Evolutionary conservation across 371 early-diverging fungal species (phyloP), one percentile per base, ranked within the genome.

Genomic region (Mortierella sp.): DNA sequence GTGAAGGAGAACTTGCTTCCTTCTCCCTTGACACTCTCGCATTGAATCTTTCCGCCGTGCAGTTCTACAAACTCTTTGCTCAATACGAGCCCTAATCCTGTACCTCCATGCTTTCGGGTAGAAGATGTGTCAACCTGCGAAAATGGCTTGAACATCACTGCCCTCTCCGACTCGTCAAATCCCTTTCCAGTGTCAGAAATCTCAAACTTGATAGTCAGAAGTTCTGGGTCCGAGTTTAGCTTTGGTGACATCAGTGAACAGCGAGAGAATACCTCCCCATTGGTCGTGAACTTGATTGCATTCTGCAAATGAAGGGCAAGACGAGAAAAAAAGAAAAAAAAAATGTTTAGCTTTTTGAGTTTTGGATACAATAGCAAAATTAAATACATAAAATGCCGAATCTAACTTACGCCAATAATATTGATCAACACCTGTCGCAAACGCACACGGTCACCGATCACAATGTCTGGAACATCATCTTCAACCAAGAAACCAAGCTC

Each of bases 81-180:
- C 20, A 92, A 86, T 2, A 90, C 91, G 0, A 92, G 79, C 0
- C 92, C 92, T 20, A 92, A 72, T 24, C 92, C 92, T 67, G 90
- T 91, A 37, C 92, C 92, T 32, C 90, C 92, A 75, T 91, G 89
- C 68, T 91, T 91, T 62, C 92, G 81, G 5, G 91, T 90, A 40
- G 89, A 89, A 24, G 92, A 92, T 62, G 89, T 87, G 60, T 90
- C 91, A 10, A 90, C 89, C 75, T 92, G 92, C 0, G 90, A 90
- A 58, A 90, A 92, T 0, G 92, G 92, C 62, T 92, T 90, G 75
- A 92, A 92, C 90, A 92, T 91, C 51, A 90, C 87, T 1, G 89
- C 87, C 52, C 90, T 88, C 43, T 88, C 91, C 3, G 85, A 75
- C 8, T 89, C 81, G 70, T 91, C 89, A 71, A 91, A 91, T 14